Evolutionary conservation across 805 yeast species (phyloP), one percentile per base, ranked within the genome.

Genomic region (Kluyveromyces siamensis): DNA sequence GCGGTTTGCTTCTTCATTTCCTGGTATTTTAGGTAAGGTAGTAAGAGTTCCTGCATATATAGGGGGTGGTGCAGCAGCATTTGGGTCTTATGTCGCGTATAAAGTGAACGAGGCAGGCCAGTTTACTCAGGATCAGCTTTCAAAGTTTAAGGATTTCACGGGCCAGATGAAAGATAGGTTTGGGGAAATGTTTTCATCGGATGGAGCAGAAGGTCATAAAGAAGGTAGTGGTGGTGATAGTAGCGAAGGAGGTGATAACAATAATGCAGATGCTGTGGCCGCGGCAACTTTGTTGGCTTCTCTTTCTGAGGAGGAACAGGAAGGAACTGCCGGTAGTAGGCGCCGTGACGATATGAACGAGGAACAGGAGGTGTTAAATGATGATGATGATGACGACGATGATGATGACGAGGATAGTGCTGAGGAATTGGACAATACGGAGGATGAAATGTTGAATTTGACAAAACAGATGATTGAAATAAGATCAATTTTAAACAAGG

Each of bases 391-490:
- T n/a, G 63, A 68, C 6, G 71, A 62, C 7, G 64, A 65, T 6
- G 61, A 70, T 6, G 79, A 73, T 16, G 78, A 75, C 11, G 79
- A 74, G 1, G 80, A 76, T 6, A 79, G 75, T 13, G 80, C 73
- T 10, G 75, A 72, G 19, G 76, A 75, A 2, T 74, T 75, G 19
- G 84, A 80, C 48, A 72, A 72, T 43, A 77, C 88, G 1, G 81
- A 82, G 52, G 84, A 82, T 55, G 91, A 87, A 48, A 93, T 93
- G 84, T 71, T 93, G 65, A 84, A 84, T 54, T 68, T 93, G 53
- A 95, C 99, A 8, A 80, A 89, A 56, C 96, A 89, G 66, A 93
- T 93, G 99, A 95, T 93, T 58, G 99, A 95, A 65, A 90, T 93
- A 49, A 74, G 98, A 61, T 77, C 83, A 46, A 77, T 93, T 30